These are phyloP conservation scores for Talaromyces marneffei DNA, from an alignment of 2,329 filamentous ascomycete species.

Conservation along the genomic window DNA sequence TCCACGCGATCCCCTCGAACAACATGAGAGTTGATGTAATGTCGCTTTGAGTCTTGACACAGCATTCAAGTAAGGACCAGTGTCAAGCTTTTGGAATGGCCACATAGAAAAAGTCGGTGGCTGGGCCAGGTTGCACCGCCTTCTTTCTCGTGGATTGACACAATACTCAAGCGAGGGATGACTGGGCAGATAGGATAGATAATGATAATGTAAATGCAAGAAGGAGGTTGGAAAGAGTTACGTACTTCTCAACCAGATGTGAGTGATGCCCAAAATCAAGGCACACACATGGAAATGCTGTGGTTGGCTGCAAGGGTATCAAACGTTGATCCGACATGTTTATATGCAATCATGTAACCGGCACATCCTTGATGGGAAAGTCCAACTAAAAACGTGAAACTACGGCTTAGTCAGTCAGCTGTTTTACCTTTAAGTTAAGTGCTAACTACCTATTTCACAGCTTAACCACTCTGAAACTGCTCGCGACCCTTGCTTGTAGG, in stretches of 20 bases:
- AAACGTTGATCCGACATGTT: slow-evolving; percentile 1
- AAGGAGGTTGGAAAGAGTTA: background rate
- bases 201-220: background rate
- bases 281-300: background rate
- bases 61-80: background rate
- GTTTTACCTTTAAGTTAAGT: background rate
- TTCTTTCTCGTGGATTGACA: background rate
- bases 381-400: background rate
- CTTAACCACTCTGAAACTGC: background rate
- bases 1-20: background rate
- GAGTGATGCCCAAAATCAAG: background rate
- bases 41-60: background rate
- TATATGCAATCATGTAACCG: background rate
- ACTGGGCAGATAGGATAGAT: background rate
- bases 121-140: background rate
- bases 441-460: no score
- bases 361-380: background rate
- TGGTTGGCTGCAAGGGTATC: background rate
- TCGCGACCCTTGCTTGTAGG: background rate
- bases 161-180: background rate
- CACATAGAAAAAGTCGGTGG: background rate
- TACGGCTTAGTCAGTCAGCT: background rate
- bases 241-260: background rate
- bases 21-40: background rate
- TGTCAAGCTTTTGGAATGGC: background rate